Conservation (phyloP, 768 basidiomycete species). For the Russula ochroleuca region DNA sequence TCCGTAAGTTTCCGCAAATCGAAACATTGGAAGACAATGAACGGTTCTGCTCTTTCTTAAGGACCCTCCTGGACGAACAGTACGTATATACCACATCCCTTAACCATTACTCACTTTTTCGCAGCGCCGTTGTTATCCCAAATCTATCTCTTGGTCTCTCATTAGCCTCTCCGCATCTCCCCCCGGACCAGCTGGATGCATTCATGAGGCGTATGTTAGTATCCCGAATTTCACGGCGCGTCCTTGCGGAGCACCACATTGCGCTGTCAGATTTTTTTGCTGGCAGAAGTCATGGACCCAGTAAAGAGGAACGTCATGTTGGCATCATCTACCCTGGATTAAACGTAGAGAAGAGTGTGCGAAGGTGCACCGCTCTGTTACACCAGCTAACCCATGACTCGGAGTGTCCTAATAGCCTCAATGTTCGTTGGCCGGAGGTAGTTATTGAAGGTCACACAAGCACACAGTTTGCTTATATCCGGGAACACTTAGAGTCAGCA, state of each 20-base stretch:
- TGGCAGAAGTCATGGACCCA: slow-evolving; percentile 33
- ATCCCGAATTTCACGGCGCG: slow-evolving; percentile 84
- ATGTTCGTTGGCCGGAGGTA: slow-evolving; percentile 55
- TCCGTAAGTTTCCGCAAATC: slow-evolving; percentile 66
- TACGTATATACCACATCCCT: slow-evolving; percentile 38
- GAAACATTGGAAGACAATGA: slow-evolving; percentile 70
- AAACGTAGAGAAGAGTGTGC: slow-evolving; percentile 63
- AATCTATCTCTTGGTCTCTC: slow-evolving; percentile 77
- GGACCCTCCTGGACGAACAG: slow-evolving; percentile 68
- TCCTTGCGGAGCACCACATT: slow-evolving; percentile 85
- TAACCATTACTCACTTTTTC: neutral
- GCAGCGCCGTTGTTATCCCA: slow-evolving; percentile 74
- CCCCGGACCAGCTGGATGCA: slow-evolving; percentile 73
- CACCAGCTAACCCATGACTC: slow-evolving; percentile 45
- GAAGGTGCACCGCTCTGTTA: slow-evolving; percentile 60
- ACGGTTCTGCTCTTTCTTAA: slow-evolving; percentile 70
- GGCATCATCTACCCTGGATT: slow-evolving; percentile 82
- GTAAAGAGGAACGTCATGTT: slow-evolving; percentile 48
- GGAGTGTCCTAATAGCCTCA: slow-evolving; percentile 31
- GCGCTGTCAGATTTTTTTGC: slow-evolving; percentile 63
- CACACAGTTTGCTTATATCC: slow-evolving; percentile 75
- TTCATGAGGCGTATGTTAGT: slow-evolving; percentile 91
- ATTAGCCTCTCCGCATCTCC: slow-evolving; percentile 73
- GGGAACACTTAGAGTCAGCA: slow-evolving; percentile 78
- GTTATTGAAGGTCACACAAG: slow-evolving; percentile 67